phyloP scores from a whole-genome alignment of 2,329 filamentous ascomycete species.

The Celoporthe dispersa region DNA sequence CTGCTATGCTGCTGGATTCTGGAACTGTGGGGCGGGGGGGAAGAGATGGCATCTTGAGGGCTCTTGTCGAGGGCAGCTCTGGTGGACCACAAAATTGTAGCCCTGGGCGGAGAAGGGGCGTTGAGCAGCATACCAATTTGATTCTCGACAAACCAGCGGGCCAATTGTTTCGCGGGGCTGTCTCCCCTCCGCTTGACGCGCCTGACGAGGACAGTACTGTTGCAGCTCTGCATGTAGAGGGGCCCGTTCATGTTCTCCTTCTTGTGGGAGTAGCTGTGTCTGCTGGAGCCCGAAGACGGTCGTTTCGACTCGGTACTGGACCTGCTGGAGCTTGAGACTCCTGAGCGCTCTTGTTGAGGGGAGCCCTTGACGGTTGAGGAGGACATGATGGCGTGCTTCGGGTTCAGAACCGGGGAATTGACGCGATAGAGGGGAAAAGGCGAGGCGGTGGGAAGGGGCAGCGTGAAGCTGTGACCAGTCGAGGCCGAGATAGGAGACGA shows the following conservation, averaged over 20 bases:
- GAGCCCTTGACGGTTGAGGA: constrained; percentile 20
- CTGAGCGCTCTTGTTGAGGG: constrained; percentile 20
- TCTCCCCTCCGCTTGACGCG: constrained; percentile 66
- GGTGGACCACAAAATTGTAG: constrained; percentile 13
- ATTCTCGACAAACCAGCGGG: constrained; percentile 75
- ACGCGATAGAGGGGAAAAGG: not conserved
- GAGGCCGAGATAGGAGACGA: not conserved
- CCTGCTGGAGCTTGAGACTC: constrained; percentile 18
- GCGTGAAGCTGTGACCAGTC: constrained; percentile 13
- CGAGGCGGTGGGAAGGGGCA: constrained; percentile 9
- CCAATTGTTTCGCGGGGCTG: constrained; percentile 62
- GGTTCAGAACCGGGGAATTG: constrained; percentile 16
- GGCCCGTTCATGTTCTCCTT: constrained; percentile 57
- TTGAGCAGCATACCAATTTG: constrained; percentile 69
- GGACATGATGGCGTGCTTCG: constrained; percentile 22
- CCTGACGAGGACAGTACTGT: constrained; percentile 58
- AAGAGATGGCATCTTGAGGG: constrained; percentile 6
- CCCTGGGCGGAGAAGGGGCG: not conserved
- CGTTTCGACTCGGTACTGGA: constrained; percentile 25
- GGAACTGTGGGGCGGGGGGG: constrained; percentile 9
- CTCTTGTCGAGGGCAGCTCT: not conserved
- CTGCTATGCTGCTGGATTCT: constrained; percentile 13
- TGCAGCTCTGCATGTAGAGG: constrained; percentile 60
- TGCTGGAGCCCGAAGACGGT: constrained; percentile 26
- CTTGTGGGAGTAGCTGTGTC: constrained; percentile 38